Evolutionary conservation across 768 basidiomycete genomes (phyloP).

Genomic region (Collybiopsis luxurians): DNA sequence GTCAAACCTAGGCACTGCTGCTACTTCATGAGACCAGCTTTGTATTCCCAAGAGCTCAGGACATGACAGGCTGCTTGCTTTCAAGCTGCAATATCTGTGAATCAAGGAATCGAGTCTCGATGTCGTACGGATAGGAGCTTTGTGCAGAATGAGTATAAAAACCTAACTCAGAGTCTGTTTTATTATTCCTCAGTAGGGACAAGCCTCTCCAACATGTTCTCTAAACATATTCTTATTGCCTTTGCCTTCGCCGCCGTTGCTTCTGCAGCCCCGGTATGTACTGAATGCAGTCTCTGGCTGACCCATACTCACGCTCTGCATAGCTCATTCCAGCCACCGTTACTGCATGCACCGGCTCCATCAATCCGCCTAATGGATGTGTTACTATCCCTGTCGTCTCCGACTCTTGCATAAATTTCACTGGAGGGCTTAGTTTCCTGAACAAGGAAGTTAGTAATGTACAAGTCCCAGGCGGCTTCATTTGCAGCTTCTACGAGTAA

Average conservation of each 20-base stretch:
- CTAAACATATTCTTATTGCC: neutral
- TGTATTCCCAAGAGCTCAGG: too few relatives aligned
- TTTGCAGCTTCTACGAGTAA: conserved; percentile 9
- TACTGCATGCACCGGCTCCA: neutral
- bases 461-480: conserved; percentile 4
- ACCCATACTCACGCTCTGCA: neutral
- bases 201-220: neutral
- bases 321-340: neutral
- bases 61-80: too few relatives aligned
- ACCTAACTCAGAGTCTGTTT: too few relatives aligned
- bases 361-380: conserved; percentile 9
- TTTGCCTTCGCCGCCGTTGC: neutral
- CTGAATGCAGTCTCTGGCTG: neutral
- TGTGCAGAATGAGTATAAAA: too few relatives aligned
- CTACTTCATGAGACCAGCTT: too few relatives aligned
- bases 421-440: conserved; percentile 7
- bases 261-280: neutral
- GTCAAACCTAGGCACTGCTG: too few relatives aligned
- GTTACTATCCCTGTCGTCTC: conserved; percentile 7
- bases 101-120: too few relatives aligned
- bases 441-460: conserved; percentile 1
- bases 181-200: too few relatives aligned
- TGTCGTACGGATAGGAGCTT: too few relatives aligned
- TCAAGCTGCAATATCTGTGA: too few relatives aligned
- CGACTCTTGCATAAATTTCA: conserved; percentile 6